Conservation (phyloP, 2,329 filamentous ascomycete genomes). For the Zasmidium angulare region DNA sequence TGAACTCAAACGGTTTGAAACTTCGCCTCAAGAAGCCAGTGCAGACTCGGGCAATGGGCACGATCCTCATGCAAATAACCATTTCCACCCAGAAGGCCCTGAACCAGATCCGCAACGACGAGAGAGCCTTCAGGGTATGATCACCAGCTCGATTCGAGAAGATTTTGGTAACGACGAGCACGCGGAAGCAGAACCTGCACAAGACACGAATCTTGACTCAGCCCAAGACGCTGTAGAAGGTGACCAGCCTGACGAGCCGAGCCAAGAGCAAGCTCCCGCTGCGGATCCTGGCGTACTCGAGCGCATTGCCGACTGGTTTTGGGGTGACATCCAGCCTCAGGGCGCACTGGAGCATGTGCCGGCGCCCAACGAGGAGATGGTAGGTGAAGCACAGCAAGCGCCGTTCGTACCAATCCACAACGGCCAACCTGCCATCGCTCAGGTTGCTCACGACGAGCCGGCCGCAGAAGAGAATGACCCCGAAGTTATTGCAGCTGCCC, state of each 20-base stretch:
- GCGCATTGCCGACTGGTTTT: slow-evolving; percentile 47
- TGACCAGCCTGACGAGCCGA: neutral
- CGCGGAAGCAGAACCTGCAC: slow-evolving; percentile 9
- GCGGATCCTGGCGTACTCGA: too few relatives aligned
- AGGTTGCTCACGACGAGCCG: slow-evolving; percentile 10
- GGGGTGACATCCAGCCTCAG: slow-evolving; percentile 43
- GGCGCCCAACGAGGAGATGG: slow-evolving; percentile 58
- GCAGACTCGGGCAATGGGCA: neutral
- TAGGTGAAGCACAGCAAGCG: slow-evolving; percentile 59
- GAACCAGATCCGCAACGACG: slow-evolving; percentile 5
- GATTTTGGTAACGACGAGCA: slow-evolving; percentile 26
- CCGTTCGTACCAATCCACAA: slow-evolving; percentile 54
- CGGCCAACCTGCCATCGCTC: slow-evolving; percentile 37
- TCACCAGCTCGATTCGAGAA: slow-evolving; percentile 24
- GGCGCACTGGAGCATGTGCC: slow-evolving; percentile 36
- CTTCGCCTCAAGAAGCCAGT: neutral
- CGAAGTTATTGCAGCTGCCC: slow-evolving; percentile 64
- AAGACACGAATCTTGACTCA: neutral
- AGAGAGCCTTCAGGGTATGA: slow-evolving; percentile 5
- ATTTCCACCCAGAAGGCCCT: slow-evolving; percentile 20
- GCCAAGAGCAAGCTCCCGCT: too few relatives aligned
- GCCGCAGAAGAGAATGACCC: slow-evolving; percentile 37
- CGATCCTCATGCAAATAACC: slow-evolving; percentile 4
- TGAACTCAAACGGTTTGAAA: slow-evolving; percentile 2
- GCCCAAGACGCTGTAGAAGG: neutral